Evolutionary conservation across 2,329 filamentous ascomycete genomes (phyloP).

Genomic region (Trichoderma afroharzianum): DNA sequence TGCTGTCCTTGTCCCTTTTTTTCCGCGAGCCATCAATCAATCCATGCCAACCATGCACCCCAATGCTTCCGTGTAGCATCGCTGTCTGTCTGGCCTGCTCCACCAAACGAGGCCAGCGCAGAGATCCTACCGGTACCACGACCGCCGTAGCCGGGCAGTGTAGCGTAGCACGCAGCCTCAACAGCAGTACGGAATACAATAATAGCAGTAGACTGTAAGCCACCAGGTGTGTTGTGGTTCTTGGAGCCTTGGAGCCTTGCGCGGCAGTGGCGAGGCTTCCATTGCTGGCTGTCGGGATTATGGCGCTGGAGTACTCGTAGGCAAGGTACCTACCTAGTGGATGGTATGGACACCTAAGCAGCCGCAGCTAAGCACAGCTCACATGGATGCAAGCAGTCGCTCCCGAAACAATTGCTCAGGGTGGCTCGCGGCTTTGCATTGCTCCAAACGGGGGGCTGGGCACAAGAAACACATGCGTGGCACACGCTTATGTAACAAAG

Average conservation of each 20-base stretch:
- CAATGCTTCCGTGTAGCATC: background rate
- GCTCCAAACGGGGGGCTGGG: background rate
- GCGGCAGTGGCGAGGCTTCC: background rate
- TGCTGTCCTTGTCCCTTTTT: background rate
- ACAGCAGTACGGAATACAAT: too few relatives aligned
- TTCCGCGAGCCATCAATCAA: background rate
- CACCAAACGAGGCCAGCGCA: constrained; percentile 1
- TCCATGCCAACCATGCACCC: background rate
- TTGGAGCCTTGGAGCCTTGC: background rate
- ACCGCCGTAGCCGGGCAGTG: background rate
- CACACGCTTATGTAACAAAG: constrained; percentile 15
- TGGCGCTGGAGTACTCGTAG: background rate
- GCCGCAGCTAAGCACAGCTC: too few relatives aligned
- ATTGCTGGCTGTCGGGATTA: background rate
- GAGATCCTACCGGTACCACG: background rate
- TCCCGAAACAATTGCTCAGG: background rate
- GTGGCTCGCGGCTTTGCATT: background rate
- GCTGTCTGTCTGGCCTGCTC: background rate
- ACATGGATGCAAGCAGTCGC: background rate
- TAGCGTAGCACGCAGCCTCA: background rate
- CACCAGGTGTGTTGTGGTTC: background rate
- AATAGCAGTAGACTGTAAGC: too few relatives aligned
- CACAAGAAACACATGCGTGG: background rate
- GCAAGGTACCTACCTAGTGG: too few relatives aligned
- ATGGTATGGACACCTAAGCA: background rate